A percentile compares a stretch with the other conserved stretches of the same genome.
phyloP scores from a whole-genome alignment of 345 rosid genomes.

The Abelmoschus esculentus region DNA sequence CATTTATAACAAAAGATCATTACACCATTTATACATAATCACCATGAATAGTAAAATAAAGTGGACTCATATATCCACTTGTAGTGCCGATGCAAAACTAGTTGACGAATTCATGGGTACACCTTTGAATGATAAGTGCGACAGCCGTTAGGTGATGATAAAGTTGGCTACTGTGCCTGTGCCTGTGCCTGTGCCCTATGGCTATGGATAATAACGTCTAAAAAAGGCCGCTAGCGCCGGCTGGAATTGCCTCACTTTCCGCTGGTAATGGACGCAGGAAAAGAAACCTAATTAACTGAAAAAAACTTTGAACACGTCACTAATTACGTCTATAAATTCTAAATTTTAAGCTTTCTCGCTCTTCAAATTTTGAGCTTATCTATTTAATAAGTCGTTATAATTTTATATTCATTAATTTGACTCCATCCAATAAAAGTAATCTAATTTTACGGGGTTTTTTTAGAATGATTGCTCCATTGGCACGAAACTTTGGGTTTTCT shows the following conservation, averaged over 20 bases:
- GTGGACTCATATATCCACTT: too few relatives aligned
- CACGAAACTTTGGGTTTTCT: neutral
- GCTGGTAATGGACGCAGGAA: neutral
- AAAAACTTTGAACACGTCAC: conserved; percentile 3
- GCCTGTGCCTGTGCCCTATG: too few relatives aligned
- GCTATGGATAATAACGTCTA: neutral
- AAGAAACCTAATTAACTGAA: neutral
- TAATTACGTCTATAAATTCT: neutral
- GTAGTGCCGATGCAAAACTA: neutral
- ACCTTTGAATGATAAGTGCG: neutral
- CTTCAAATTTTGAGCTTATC: too few relatives aligned
- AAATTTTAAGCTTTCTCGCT: too few relatives aligned
- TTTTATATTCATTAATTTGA: too few relatives aligned
- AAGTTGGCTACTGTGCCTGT: neutral
- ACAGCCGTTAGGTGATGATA: neutral
- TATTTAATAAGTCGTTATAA: too few relatives aligned
- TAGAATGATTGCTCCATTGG: neutral
- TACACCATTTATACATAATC: too few relatives aligned
- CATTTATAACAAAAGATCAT: too few relatives aligned
- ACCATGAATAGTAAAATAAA: too few relatives aligned
- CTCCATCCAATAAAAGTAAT: neutral
- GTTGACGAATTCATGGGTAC: neutral
- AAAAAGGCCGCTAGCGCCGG: neutral
- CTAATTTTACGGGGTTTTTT: neutral
- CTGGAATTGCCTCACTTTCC: neutral